These are phyloP conservation scores for Aspergillus texensis DNA, from an alignment of 2,329 filamentous ascomycete genomes.

Conservation along the genomic window DNA sequence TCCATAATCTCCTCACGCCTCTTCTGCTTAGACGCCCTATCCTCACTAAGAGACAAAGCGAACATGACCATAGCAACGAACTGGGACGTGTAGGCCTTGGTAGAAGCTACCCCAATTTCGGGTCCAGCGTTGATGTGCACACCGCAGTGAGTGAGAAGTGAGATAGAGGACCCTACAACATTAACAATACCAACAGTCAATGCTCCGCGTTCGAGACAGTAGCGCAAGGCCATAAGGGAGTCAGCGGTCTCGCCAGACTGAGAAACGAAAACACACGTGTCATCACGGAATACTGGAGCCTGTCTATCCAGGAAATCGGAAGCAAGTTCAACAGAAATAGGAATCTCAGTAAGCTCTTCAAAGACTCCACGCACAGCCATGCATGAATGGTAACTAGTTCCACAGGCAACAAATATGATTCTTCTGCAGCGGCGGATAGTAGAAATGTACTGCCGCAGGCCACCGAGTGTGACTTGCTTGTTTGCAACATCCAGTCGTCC, in stretches of 20 bases:
- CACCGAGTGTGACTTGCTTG: constrained; percentile 94
- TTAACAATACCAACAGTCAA: constrained; percentile 98
- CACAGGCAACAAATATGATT: constrained; percentile 98
- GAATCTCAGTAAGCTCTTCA: constrained; percentile 96
- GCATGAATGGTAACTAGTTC: constrained; percentile 97
- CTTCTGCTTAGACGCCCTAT: constrained; percentile 90
- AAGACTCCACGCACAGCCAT: constrained; percentile 99
- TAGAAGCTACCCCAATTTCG: constrained; percentile 97
- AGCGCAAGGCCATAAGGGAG: constrained; percentile 93
- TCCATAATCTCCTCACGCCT: constrained; percentile 96
- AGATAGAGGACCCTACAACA: constrained; percentile 97
- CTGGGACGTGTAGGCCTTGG: constrained; percentile 98
- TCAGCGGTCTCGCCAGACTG: constrained; percentile 99
- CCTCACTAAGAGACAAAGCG: constrained; percentile 91
- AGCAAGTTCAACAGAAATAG: constrained; percentile 93
- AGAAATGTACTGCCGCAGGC: constrained; percentile 91
- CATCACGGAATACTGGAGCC: constrained; percentile 97
- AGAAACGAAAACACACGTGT: constrained; percentile 98
- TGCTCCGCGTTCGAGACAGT: constrained; percentile 96
- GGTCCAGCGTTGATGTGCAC: constrained; percentile 99
- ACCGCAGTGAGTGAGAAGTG: constrained; percentile 97
- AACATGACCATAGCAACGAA: constrained; percentile 99
- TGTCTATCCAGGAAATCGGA: constrained; percentile 97
- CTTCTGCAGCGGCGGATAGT: constrained; percentile 96
- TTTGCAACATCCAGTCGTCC: constrained; percentile 92